Evolutionary conservation across 2,329 filamentous ascomycete genomes (phyloP).

Genomic region (Exophiala alcalophila): DNA sequence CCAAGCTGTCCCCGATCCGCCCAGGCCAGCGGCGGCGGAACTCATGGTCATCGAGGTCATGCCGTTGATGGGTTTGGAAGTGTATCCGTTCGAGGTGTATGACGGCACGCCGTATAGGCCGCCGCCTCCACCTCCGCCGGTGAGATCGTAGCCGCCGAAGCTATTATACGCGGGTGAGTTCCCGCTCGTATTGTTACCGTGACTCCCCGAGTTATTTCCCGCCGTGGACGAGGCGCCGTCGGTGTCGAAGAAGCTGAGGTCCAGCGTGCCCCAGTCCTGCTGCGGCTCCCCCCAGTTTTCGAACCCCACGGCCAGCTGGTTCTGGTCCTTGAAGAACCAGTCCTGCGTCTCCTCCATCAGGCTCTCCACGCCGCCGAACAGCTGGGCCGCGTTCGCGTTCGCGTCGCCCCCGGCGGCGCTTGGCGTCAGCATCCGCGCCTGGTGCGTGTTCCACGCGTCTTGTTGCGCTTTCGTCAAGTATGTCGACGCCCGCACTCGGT

Average conservation of each 20-base stretch:
- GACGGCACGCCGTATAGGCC: not conserved
- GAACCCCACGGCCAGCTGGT: slow-evolving; percentile 58
- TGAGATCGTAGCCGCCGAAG: slow-evolving; percentile 4
- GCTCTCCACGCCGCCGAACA: slow-evolving; percentile 60
- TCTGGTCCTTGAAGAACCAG: slow-evolving; percentile 64
- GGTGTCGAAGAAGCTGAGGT: slow-evolving; percentile 22
- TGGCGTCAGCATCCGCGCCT: slow-evolving; percentile 28
- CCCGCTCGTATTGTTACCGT: slow-evolving; percentile 10
- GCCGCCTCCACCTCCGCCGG: not conserved
- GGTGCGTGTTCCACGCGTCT: slow-evolving; percentile 37
- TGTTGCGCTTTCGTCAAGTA: slow-evolving; percentile 32
- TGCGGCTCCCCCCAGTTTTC: slow-evolving; percentile 54
- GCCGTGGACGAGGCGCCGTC: slow-evolving; percentile 7
- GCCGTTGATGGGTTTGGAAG: not conserved
- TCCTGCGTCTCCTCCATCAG: slow-evolving; percentile 62
- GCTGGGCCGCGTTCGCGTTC: slow-evolving; percentile 47
- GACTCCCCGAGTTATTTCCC: too few species aligned
- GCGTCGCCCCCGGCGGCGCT: slow-evolving; percentile 29
- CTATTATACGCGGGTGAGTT: slow-evolving; percentile 18
- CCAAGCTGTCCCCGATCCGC: not conserved
- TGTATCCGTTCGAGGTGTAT: not conserved
- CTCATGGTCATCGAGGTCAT: not conserved
- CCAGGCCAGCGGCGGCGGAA: not conserved
- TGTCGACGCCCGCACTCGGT: slow-evolving; percentile 22
- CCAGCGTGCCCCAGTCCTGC: slow-evolving; percentile 26